These are phyloP conservation scores for Fusarium staphyleae DNA, from an alignment of 2,329 filamentous ascomycete genomes.

Conservation along the genomic window DNA sequence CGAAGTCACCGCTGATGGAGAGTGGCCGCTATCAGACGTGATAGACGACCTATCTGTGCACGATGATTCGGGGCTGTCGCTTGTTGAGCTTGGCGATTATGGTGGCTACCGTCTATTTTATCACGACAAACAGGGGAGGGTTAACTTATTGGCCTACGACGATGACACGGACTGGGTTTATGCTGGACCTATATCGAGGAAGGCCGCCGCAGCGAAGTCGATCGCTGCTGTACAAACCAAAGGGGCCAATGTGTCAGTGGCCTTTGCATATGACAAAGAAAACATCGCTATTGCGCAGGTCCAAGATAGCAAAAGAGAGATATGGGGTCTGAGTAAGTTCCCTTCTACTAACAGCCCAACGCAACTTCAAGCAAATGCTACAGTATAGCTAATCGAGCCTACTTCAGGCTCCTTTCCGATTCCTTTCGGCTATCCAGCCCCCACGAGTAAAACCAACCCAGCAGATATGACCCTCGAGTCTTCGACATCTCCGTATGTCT, in stretches of 20 bases:
- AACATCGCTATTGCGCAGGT: slow-evolving; percentile 16
- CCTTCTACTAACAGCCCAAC: no score
- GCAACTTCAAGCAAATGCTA: not conserved
- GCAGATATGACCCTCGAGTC: slow-evolving; percentile 16
- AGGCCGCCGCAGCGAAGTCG: slow-evolving; percentile 6
- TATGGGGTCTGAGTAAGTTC: slow-evolving; percentile 2
- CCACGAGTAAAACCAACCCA: slow-evolving; percentile 21
- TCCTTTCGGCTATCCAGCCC: slow-evolving; percentile 19
- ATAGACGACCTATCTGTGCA: slow-evolving; percentile 19
- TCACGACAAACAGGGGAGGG: slow-evolving; percentile 23
- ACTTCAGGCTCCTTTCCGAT: slow-evolving; percentile 20
- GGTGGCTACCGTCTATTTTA: slow-evolving; percentile 32
- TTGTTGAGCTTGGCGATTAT: slow-evolving; percentile 27
- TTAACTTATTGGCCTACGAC: slow-evolving; percentile 29
- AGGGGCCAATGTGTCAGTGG: slow-evolving; percentile 28
- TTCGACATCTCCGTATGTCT: not conserved
- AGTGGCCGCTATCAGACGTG: slow-evolving; percentile 16
- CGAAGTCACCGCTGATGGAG: slow-evolving; percentile 8
- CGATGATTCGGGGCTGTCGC: slow-evolving; percentile 25
- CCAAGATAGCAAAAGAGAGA: slow-evolving; percentile 1
- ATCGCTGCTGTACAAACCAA: slow-evolving; percentile 12
- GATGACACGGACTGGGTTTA: slow-evolving; percentile 36
- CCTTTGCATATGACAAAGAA: slow-evolving; percentile 23
- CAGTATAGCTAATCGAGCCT: not conserved
- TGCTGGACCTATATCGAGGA: slow-evolving; percentile 23